phyloP scores from a whole-genome alignment of 2,329 filamentous ascomycete genomes.

The Scleromitrula shiraiana region DNA sequence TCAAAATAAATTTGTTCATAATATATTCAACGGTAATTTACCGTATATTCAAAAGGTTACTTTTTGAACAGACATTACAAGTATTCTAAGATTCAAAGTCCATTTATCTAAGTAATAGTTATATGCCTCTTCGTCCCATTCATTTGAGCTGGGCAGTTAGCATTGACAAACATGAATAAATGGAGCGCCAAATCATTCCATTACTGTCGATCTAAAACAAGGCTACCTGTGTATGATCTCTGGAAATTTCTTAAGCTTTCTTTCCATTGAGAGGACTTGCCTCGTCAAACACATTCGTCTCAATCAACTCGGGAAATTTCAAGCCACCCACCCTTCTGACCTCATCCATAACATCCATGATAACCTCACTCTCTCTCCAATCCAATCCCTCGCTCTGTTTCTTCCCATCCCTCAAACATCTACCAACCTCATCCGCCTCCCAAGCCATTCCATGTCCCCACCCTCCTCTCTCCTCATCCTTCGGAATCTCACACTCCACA shows the following conservation, averaged over 20 bases:
- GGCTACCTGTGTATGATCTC: too few relatives aligned
- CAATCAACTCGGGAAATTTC: slow-evolving; percentile 57
- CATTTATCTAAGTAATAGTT: too few relatives aligned
- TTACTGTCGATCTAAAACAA: too few relatives aligned
- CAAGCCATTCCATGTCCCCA: slow-evolving; percentile 61
- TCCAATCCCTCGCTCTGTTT: slow-evolving; percentile 51
- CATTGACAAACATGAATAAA: too few relatives aligned
- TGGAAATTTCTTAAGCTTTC: not conserved
- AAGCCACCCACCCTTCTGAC: slow-evolving; percentile 40
- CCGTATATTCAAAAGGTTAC: too few relatives aligned
- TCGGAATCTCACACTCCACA: slow-evolving; percentile 38
- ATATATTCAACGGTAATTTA: too few relatives aligned
- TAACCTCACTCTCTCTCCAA: slow-evolving; percentile 55
- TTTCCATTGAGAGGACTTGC: slow-evolving; percentile 49
- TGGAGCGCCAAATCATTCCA: too few relatives aligned
- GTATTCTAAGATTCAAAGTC: too few relatives aligned
- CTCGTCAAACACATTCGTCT: slow-evolving; percentile 50
- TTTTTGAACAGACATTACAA: too few relatives aligned
- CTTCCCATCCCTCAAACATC: slow-evolving; percentile 54
- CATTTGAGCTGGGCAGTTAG: too few relatives aligned
- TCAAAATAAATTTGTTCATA: too few relatives aligned
- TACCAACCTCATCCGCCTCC: slow-evolving; percentile 61
- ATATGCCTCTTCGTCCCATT: too few relatives aligned
- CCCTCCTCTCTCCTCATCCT: slow-evolving; percentile 20
- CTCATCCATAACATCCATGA: slow-evolving; percentile 49